phyloP scores from a whole-genome alignment of 306 rosid genomes.

The Castanospermum australe region DNA sequence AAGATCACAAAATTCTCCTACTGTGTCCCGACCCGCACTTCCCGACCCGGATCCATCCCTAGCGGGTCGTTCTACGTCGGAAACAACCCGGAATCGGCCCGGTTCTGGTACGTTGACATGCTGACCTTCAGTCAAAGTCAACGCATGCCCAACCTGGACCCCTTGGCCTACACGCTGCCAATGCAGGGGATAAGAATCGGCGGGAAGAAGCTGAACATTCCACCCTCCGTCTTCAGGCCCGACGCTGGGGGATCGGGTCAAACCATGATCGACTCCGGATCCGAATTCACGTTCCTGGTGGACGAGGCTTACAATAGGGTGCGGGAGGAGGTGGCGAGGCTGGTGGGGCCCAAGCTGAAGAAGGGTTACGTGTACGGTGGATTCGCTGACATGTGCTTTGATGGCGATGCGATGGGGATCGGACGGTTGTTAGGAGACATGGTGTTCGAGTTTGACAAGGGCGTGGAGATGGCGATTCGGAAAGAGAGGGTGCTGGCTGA shows the following conservation, averaged over 20 bases:
- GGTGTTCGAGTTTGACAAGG: constrained; percentile 68
- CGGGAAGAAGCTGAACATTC: constrained; percentile 37
- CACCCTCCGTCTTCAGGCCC: constrained; percentile 49
- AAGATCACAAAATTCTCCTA: constrained; percentile 72
- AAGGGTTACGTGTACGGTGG: constrained; percentile 66
- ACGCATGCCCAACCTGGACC: constrained; percentile 81
- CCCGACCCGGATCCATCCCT: constrained; percentile 31
- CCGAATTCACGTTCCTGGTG: constrained; percentile 66
- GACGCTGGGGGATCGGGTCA: constrained; percentile 80
- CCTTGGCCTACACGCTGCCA: constrained; percentile 65
- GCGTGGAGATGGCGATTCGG: constrained; percentile 60
- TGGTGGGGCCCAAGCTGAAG: constrained; percentile 58
- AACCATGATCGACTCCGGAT: constrained; percentile 86
- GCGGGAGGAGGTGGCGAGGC: constrained; percentile 50
- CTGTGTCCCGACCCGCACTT: constrained; percentile 54
- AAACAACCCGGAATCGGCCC: constrained; percentile 54
- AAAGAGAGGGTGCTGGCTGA: constrained; percentile 55
- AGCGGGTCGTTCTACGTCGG: constrained; percentile 77
- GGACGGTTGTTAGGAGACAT: constrained; percentile 68
- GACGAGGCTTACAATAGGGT: constrained; percentile 73
- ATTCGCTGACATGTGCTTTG: constrained; percentile 73
- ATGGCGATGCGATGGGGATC: constrained; percentile 35
- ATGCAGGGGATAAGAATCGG: constrained; percentile 68
- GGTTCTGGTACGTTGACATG: constrained; percentile 48
- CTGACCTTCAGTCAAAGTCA: constrained; percentile 58